Evolutionary conservation across 306 rosid species (phyloP), one percentile per base, ranked within the genome.

Genomic region (Rubus idaeus): DNA sequence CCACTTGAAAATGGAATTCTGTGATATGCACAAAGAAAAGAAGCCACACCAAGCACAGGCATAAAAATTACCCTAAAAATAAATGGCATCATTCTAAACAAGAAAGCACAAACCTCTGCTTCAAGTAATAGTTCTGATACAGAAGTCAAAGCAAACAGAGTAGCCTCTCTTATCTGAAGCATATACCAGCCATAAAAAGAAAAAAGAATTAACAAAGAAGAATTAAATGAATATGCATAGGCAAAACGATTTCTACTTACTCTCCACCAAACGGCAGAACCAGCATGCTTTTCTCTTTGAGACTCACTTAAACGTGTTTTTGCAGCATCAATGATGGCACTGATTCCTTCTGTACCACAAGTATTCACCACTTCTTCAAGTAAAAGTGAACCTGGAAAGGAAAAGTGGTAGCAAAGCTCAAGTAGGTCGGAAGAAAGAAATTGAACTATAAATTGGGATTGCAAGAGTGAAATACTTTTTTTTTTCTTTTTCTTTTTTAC

Each of bases 101-200:
- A 45, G 71, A 74, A 80, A 75, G 63, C 46, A 41, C 67, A 75
- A 70, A 92, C 98, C 97, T 91, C 88, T 60, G 88, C 83, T 83
- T 92, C 95, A 75, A 80, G 81, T 85, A 90, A 82, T 61, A 88
- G 93, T 55, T 94, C 98, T 40, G 97, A 90, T 79, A 92, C 83
- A 71, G 94, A 92, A 55, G 93, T 82, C 78, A 92, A 82, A 61
- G 96, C 91, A 84, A 83, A 92, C 62, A 94, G 88, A 47, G 89
- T 81, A 80, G 97, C 97, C 89, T 94, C 98, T 87, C 91, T 92
- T 53, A 86, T 84, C 98, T 94, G 96, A 85, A 90, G 77, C 80
- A 55, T 21, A 68, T 46, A 45, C 68, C 69, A 80, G 45, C 78
- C 53, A 78, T 60, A 73, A 65, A 16, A 16, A 51, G 69, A 8